These are phyloP conservation scores for Cydonia oblonga DNA, from an alignment of 331 rosid species.

Conservation along the genomic window DNA sequence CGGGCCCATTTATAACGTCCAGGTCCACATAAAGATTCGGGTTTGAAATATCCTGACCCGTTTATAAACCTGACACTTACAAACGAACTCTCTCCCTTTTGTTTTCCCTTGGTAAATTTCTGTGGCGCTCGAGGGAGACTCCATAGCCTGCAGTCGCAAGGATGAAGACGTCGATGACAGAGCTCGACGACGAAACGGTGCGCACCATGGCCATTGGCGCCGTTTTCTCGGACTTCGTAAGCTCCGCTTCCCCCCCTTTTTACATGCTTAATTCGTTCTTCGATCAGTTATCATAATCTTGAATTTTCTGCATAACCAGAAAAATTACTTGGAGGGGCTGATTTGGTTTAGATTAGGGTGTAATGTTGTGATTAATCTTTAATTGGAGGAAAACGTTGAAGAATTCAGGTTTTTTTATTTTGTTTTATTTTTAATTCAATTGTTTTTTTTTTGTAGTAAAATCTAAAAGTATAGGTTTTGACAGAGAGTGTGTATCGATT, in stretches of 20 bases:
- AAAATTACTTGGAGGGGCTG: neutral
- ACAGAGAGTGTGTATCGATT: neutral
- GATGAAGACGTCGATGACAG: constrained; percentile 39
- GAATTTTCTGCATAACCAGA: neutral
- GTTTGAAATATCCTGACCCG: neutral
- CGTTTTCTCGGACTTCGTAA: constrained; percentile 80
- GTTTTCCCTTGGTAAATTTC: no score
- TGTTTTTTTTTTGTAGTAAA: neutral
- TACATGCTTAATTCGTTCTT: neutral
- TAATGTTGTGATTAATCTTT: neutral
- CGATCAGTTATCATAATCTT: neutral
- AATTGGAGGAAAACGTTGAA: neutral
- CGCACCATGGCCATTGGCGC: constrained; percentile 86
- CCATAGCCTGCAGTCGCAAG: neutral
- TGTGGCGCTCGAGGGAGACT: neutral
- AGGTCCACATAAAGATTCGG: neutral
- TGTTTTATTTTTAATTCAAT: neutral
- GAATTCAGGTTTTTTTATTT: neutral
- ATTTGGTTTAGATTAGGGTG: neutral
- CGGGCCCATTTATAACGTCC: neutral
- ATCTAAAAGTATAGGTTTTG: neutral
- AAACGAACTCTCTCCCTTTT: neutral
- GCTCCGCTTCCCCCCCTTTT: neutral
- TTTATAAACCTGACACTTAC: neutral
- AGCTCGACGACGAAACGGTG: constrained; percentile 54